Conservation (phyloP, 257 asterid species). For the Apocynum venetum region DNA sequence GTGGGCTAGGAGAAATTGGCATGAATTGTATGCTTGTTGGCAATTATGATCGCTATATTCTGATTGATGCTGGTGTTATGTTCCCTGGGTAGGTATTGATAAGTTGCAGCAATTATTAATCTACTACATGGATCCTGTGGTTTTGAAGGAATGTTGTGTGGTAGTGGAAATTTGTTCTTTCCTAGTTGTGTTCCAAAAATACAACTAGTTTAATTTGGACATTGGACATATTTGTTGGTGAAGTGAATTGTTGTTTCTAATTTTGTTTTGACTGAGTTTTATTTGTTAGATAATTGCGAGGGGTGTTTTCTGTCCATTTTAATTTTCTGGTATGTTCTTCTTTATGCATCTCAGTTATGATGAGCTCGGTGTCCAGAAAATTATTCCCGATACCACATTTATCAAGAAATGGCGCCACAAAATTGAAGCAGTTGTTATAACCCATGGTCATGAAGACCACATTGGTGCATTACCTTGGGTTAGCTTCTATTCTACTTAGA, state of each 20-base stretch:
- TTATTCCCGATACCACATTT: conserved; percentile 94
- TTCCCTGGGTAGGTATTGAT: conserved; percentile 83
- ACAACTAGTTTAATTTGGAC: background rate
- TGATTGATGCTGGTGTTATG: conserved; percentile 98
- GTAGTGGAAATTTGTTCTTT: background rate
- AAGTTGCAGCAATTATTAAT: background rate
- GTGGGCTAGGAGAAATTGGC: conserved; percentile 98
- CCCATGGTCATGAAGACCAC: conserved; percentile 99
- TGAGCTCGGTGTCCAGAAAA: conserved; percentile 96
- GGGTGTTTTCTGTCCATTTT: background rate
- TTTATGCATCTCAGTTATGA: conserved; percentile 52
- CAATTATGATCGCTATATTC: conserved; percentile 85
- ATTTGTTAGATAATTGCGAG: no score
- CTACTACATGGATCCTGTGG: background rate
- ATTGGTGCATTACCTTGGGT: conserved; percentile 99
- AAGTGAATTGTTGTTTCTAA: background rate
- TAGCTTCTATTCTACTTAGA: conserved; percentile 50
- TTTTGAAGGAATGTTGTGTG: background rate
- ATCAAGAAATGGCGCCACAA: conserved; percentile 98
- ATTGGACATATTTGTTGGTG: background rate
- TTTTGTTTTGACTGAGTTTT: background rate
- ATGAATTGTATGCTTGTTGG: conserved; percentile 99
- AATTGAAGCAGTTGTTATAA: conserved; percentile 95
- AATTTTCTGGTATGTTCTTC: conserved; percentile 9
- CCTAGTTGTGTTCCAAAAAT: background rate